Base-by-base conservation (phyloP, 768 basidiomycete genomes). In the Leccinum disarticulatum region DNA sequence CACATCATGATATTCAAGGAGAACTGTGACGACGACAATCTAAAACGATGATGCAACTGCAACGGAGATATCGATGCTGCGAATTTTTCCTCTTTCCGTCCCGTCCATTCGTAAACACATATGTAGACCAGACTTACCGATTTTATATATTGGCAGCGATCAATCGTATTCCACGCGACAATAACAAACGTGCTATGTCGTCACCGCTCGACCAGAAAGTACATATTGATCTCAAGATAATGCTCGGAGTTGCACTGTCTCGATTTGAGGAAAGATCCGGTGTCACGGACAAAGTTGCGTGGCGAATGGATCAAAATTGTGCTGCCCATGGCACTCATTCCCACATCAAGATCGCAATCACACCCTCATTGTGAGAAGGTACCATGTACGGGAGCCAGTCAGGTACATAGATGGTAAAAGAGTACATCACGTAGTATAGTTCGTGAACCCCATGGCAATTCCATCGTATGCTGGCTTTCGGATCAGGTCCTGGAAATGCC, bases 381-480 rank as follows among this genome's bases (percentile, higher is more conserved):
- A 38, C 7, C 7, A 17, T 38, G 38, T 17, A 41, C 38, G 9
- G 17, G 15, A n/a, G 8, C 17, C n/a, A 19, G 5, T 41, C 9
- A 43, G n/a, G n/a, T 17, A 38, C 17, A 17, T 38, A 3, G 15
- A 17, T 17, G 38, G 38, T 38, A 4, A 38, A 38, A 17, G 7
- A 38, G 36, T 15, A 15, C n/a, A 11, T 43, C 28, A 27, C 10
- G n/a, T 41, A 43, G 43, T 30, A 13, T 33, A n/a, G 35, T n/a
- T 13, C 33, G n/a, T 10, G 57, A 69, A 63, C 14, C 57, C 63
- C 38, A 22, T 25, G 11, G 6, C 48, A 43, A 67, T 67, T 10
- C 58, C 60, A 49, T 63, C 47, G n/a, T 62, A 63, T 53, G 58
- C 62, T 46, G 57, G 60, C 17, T 69, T 67, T 41, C 11, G 65